Evolutionary conservation across 2,329 filamentous ascomycete genomes (phyloP), one percentile per base, ranked within the genome.

Genomic region (Tolypocladium ophioglossoides): DNA sequence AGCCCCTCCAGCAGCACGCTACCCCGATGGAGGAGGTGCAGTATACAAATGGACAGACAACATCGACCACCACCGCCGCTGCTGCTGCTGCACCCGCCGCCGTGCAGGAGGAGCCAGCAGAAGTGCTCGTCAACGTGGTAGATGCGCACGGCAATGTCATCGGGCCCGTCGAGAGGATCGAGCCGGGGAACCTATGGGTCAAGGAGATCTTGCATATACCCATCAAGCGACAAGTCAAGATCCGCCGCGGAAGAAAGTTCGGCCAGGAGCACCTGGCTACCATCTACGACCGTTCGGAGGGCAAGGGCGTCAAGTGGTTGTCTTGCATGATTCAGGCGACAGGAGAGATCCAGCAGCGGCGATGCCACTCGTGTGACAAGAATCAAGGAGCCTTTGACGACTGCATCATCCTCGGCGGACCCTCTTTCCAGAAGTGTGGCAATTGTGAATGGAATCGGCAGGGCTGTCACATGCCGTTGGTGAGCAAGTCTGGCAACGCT

Each of bases 401-500:
- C 6, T 79, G 76, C 60, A 68, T 78, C 50, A 68, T 74, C 27
- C 63, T 76, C 16, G 71, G 70, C 6, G 70, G 68, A 5, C 61
- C 64, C 8, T 64, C 73, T 4, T 76, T 78, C 52, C 70, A 71
- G 4, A 72, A 74, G 32, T 79, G 76, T 55, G 76, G 74, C 34
- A 79, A 78, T 57, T 79, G 76, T 57, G 74, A 78, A 58, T 79
- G 76, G 76, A 74, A 73, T 56, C 69, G 68, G 2, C 66, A 69
- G 52, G 65, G 66, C 20, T 74, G 71, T 46, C 68, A 70, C 46
- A 64, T 55, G 53, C 54, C 56, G 12, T 22, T 52, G 12, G 27
- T 18, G 20, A 53, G 16, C 24, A 52, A 48, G 51, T 56, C 50
- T 12, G 47, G 20, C 44, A 54, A 47, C 32, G 34, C 51, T 8